Base-by-base conservation (phyloP, 1,139 yeast genomes). In the Saccharomyces hybrid region DNA sequence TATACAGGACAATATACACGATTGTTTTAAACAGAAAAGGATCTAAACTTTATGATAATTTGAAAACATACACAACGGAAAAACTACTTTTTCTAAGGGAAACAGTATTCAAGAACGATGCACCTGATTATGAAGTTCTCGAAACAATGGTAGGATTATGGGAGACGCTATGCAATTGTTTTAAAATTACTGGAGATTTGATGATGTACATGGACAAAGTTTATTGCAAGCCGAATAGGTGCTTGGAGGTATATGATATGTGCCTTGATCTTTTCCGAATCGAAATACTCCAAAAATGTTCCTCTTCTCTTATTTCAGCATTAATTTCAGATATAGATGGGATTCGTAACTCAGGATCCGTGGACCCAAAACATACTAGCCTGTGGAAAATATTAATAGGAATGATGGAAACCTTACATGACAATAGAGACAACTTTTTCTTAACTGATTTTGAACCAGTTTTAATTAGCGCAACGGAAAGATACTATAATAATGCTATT, bases 121-220 rank as follows among this genome's bases (percentile, higher is more conserved):
- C 31, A 2, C 14, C 12, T 21, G 29, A 31, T 38, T 29, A 27
- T 42, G 74, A 71, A 49, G 78, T 83, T 52, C 69, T 88, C 61
- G 74, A 73, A 47, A 69, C 71, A 6, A 71, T 86, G 2, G 73
- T 80, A 29, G 63, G 63, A 21, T 81, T 78, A 53, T 93, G 98
- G 98, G 77, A 80, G 49, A 88, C 85, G 52, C 95, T 88, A 68
- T 72, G 84, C 47, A 77, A 84, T 50, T 79, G 88, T 51, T 86
- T 90, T 85, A 78, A 87, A 60, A 83, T 88, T 76, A 80, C 91
- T 47, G 81, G 95, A 61, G 97, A 93, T 68, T 87, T 93, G 3
- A 64, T 90, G 69, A 85, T 90, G 88, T 93, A 93, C 66, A 73
- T 93, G 64, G 79, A 93, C 67, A 78, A 96, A 48, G 96, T 89